Evolutionary conservation across 768 basidiomycete species (phyloP).

Genomic region (Leccinum rimulosum): DNA sequence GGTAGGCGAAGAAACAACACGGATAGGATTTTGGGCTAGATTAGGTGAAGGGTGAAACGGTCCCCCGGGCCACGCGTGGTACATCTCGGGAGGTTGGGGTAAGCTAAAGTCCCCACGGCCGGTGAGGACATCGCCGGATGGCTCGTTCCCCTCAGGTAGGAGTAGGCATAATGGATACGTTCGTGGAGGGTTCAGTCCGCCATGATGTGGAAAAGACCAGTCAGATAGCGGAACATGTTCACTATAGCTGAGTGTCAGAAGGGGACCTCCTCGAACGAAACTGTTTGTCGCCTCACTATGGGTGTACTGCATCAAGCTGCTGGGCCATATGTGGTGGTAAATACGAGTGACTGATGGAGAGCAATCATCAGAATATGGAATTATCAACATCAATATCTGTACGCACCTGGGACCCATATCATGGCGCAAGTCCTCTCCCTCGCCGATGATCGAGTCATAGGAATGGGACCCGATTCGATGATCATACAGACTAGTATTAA

Average conservation of each 20-base stretch:
- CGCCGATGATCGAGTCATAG: neutral
- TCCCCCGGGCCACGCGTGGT: slow-evolving; percentile 5
- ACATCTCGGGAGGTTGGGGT: neutral
- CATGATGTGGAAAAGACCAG: neutral
- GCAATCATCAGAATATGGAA: slow-evolving; percentile 6
- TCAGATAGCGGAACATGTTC: neutral
- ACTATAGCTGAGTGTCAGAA: slow-evolving; percentile 9
- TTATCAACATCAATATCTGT: neutral
- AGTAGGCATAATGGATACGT: neutral
- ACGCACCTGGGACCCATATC: slow-evolving; percentile 10
- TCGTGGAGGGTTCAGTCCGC: neutral
- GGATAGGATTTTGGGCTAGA: neutral
- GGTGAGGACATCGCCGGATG: neutral
- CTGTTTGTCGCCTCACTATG: slow-evolving; percentile 10
- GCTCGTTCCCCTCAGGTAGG: neutral
- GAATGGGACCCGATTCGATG: slow-evolving; percentile 1
- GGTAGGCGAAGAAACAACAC: neutral
- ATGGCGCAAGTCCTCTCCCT: neutral
- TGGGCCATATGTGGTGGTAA: neutral
- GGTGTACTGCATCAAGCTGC: neutral
- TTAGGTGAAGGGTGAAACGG: neutral
- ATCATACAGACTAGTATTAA: slow-evolving; percentile 6
- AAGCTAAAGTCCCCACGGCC: neutral
- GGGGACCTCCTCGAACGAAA: neutral
- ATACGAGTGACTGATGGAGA: slow-evolving; percentile 4